Base-by-base conservation (phyloP, 805 yeast genomes). In the Saccharomycopsis capsularis region DNA sequence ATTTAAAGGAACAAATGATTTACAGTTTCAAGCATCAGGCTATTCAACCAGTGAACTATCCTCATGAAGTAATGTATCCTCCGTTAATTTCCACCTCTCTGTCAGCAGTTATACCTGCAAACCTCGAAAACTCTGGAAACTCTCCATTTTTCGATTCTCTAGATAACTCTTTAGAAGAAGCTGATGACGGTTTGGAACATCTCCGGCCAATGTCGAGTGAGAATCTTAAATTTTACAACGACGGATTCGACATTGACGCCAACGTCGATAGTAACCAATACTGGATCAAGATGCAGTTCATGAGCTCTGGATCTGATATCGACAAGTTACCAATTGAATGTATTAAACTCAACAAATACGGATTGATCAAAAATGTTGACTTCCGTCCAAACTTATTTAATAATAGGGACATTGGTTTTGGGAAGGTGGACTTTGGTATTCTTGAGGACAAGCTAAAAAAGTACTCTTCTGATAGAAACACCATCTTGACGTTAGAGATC, bases 11-110 rank as follows among this genome's bases (percentile, higher is more conserved):
- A 44, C 11, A 16, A 13, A 44, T 35, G 19, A 23, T 50, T 6
- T 16, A 3, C 3, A 35, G 30, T 16, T 39, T 52, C 19, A 34
- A 32, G 35, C 42, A 22, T n/a, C 23, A 30, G 13, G 16, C 40
- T 3, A 44, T 52, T 13, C 35, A 13, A 5, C 25, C 9, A 5
- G 49, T 50, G n/a, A 43, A 52, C 38, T 52, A 52, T 34, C 23
- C 25, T 21, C n/a, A 11, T n/a, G n/a, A 15, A 19, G n/a, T n/a
- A n/a, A n/a, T n/a, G n/a, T n/a, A n/a, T n/a, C n/a, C n/a, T n/a
- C n/a, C n/a, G n/a, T n/a, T n/a, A n/a, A n/a, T n/a, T n/a, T n/a
- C n/a, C n/a, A n/a, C n/a, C n/a, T n/a, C n/a, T n/a, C n/a, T n/a
- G n/a, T n/a, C n/a, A n/a, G n/a, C n/a, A n/a, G n/a, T n/a, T n/a